Conservation (phyloP, 164 flowering plant species). For the Berberis thunbergii region DNA sequence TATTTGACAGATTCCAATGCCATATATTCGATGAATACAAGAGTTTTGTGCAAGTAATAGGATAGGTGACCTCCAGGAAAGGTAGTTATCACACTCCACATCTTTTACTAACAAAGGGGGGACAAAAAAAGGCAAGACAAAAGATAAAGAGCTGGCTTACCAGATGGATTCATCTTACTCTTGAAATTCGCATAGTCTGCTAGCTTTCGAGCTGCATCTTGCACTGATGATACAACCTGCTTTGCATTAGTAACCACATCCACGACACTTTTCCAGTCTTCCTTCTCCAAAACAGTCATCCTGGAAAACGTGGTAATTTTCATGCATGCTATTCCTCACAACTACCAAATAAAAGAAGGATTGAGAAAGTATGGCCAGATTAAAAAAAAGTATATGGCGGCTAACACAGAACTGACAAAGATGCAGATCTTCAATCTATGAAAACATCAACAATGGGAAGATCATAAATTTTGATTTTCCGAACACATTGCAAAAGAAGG, state of each 20-base stretch:
- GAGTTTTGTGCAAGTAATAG: too few relatives aligned
- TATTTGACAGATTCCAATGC: too few relatives aligned
- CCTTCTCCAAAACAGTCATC: slow-evolving; percentile 65
- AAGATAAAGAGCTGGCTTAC: slow-evolving; percentile 22
- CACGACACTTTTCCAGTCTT: slow-evolving; percentile 65
- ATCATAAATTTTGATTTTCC: too few relatives aligned
- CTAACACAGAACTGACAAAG: neutral
- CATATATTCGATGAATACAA: too few relatives aligned
- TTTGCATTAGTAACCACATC: slow-evolving; percentile 85
- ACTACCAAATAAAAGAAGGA: too few relatives aligned
- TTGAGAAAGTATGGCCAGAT: neutral
- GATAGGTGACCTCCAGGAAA: too few relatives aligned
- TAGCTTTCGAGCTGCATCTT: slow-evolving; percentile 74
- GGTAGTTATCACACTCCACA: too few relatives aligned
- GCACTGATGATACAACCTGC: slow-evolving; percentile 80
- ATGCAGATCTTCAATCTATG: too few relatives aligned
- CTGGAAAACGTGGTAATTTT: slow-evolving; percentile 18
- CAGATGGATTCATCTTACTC: slow-evolving; percentile 28
- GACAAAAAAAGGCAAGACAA: too few relatives aligned
- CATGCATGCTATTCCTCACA: neutral
- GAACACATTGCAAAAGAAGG: too few relatives aligned
- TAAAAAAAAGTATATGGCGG: neutral
- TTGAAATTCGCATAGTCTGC: slow-evolving; percentile 72
- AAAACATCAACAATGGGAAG: too few relatives aligned
- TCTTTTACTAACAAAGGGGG: too few relatives aligned